Evolutionary conservation across 345 rosid species (phyloP).

Genomic region (Leavenworthia alabamica): DNA sequence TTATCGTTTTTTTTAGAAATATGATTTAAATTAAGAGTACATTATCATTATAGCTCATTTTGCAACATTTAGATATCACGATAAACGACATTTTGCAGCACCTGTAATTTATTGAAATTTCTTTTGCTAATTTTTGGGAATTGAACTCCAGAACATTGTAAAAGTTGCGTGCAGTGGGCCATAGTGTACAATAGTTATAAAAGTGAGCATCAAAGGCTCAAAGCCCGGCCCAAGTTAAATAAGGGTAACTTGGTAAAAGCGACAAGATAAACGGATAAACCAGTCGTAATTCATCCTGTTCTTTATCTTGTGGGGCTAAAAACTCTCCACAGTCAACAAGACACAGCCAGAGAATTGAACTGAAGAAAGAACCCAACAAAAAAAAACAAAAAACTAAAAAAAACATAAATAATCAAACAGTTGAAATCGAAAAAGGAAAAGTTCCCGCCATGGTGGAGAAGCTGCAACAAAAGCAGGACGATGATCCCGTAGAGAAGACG

Average conservation of each 20-base stretch:
- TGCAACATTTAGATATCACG: no score
- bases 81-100: no score
- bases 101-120: no score
- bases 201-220: background rate
- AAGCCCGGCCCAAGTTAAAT: background rate
- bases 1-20: no score
- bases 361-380: background rate
- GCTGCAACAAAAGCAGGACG: conserved; percentile 8
- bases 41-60: no score
- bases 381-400: background rate
- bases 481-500: conserved; percentile 40
- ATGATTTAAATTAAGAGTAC: no score
- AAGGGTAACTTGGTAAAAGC: background rate
- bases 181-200: background rate
- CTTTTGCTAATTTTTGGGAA: no score
- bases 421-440: background rate
- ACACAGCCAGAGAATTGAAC: background rate
- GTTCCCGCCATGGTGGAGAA: conserved; percentile 67
- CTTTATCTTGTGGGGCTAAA: background rate
- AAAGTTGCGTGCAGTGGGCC: background rate
- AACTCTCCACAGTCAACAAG: background rate
- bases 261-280: background rate
- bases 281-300: background rate
- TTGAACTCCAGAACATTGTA: no score
- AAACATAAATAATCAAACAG: background rate